phyloP scores from a whole-genome alignment of 1,139 yeast genomes.

The Blastobotrys ciferrii region DNA sequence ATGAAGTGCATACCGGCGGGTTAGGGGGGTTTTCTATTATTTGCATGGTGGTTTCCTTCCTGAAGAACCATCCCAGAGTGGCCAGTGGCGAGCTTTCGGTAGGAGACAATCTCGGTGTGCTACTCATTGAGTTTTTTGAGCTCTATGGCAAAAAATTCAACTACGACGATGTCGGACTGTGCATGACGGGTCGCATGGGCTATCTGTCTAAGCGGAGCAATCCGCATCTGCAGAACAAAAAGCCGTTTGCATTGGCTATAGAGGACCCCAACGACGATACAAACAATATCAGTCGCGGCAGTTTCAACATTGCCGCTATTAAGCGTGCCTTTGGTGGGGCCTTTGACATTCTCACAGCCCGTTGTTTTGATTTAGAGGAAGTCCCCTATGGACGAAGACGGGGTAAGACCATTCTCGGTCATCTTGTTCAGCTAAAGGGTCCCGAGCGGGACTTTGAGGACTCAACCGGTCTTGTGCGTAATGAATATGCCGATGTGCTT shows the following conservation, averaged over 20 bases:
- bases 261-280: constrained; percentile 85
- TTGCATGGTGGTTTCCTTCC: constrained; percentile 79
- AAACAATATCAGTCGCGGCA: constrained; percentile 84
- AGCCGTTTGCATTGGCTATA: constrained; percentile 68
- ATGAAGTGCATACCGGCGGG: constrained; percentile 95
- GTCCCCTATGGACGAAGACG: constrained; percentile 66
- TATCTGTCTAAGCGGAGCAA: constrained; percentile 60
- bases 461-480: constrained; percentile 48
- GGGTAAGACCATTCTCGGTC: constrained; percentile 77
- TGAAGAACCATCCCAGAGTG: constrained; percentile 73
- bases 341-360: constrained; percentile 61
- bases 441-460: constrained; percentile 76
- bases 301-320: constrained; percentile 76
- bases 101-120: constrained; percentile 76
- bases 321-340: constrained; percentile 93
- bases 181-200: constrained; percentile 45
- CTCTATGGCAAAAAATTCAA: constrained; percentile 92
- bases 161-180: constrained; percentile 60
- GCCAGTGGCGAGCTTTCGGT: constrained; percentile 66
- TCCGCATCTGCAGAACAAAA: constrained; percentile 55
- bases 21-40: constrained; percentile 93
- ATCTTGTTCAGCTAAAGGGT: constrained; percentile 74
- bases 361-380: constrained; percentile 41
- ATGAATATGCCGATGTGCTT: constrained; percentile 13
- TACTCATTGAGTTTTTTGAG: constrained; percentile 90